Conservation (phyloP, 2,329 filamentous ascomycete genomes). For the Microdochium nivale region DNA sequence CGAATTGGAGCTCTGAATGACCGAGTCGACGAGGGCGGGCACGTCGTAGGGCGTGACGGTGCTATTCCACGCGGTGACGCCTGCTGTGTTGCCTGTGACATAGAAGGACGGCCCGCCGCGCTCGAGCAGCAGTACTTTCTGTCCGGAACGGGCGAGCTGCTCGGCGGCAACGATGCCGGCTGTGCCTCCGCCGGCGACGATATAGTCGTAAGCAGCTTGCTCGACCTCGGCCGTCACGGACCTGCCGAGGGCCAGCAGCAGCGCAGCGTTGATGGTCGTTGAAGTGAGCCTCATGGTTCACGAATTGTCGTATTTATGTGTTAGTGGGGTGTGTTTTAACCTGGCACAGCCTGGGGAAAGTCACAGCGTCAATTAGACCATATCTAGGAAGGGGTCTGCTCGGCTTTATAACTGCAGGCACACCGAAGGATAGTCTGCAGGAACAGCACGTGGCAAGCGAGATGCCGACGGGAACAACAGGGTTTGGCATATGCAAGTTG, state of each 20-base stretch:
- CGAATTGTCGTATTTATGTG: too few relatives aligned
- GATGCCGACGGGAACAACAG: too few relatives aligned
- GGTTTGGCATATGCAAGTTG: too few relatives aligned
- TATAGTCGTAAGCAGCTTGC: conserved; percentile 16
- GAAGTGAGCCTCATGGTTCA: neutral
- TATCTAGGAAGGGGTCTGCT: too few relatives aligned
- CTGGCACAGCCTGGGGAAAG: too few relatives aligned
- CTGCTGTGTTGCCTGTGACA: conserved; percentile 6
- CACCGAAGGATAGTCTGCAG: too few relatives aligned
- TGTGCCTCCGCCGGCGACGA: conserved; percentile 18
- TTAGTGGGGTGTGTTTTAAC: neutral
- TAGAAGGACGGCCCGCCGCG: conserved; percentile 8
- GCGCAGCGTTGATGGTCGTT: conserved; percentile 2
- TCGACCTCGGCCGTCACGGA: conserved; percentile 1
- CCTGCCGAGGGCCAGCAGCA: conserved; percentile 2
- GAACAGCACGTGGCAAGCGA: too few relatives aligned
- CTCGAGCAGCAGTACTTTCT: conserved; percentile 3
- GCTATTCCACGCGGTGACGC: conserved; percentile 15
- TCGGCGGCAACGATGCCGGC: conserved; percentile 5
- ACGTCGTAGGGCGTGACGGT: conserved; percentile 13
- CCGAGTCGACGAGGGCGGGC: conserved; percentile 8
- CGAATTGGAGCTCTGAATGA: conserved; percentile 2
- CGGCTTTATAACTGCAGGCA: too few relatives aligned
- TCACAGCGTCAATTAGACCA: too few relatives aligned
- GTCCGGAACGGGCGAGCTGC: conserved; percentile 1